These are phyloP conservation scores for Penicillium antarcticum DNA, from an alignment of 495 filamentous ascomycete species.

Conservation along the genomic window DNA sequence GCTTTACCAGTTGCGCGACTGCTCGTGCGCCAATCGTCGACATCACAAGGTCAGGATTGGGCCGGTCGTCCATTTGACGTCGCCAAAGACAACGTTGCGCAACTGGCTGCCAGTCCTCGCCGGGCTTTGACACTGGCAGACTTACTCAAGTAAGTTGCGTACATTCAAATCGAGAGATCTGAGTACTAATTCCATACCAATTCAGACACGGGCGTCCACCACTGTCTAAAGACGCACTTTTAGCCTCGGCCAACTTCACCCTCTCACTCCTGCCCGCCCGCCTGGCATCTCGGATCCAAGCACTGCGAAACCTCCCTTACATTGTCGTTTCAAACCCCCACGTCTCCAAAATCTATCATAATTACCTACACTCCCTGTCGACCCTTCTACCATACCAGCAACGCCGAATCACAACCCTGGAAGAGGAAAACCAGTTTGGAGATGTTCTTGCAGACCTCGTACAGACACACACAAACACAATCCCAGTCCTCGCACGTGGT, in stretches of 20 bases:
- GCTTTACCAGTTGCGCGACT: background rate
- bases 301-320: slow-evolving; percentile 87
- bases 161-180: background rate
- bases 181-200: background rate
- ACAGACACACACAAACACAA: slow-evolving; percentile 88
- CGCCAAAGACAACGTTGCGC: slow-evolving; percentile 69
- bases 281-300: slow-evolving; percentile 91
- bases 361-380: slow-evolving; percentile 88
- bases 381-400: slow-evolving; percentile 82
- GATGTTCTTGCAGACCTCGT: slow-evolving; percentile 91
- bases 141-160: slow-evolving; percentile 66
- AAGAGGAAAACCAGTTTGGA: slow-evolving; percentile 87
- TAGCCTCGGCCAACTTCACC: slow-evolving; percentile 90
- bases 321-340: slow-evolving; percentile 97
- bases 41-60: slow-evolving; percentile 17
- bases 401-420: slow-evolving; percentile 71
- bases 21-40: slow-evolving; percentile 13
- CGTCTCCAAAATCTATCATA: slow-evolving; percentile 87
- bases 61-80: slow-evolving; percentile 31
- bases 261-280: slow-evolving; percentile 88
- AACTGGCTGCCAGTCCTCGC: slow-evolving; percentile 72
- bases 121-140: slow-evolving; percentile 83
- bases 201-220: slow-evolving; percentile 85
- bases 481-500: slow-evolving; percentile 84
- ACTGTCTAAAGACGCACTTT: slow-evolving; percentile 71